These are phyloP conservation scores for Penicillium waksmanii DNA, from an alignment of 495 filamentous ascomycete genomes.

Conservation along the genomic window DNA sequence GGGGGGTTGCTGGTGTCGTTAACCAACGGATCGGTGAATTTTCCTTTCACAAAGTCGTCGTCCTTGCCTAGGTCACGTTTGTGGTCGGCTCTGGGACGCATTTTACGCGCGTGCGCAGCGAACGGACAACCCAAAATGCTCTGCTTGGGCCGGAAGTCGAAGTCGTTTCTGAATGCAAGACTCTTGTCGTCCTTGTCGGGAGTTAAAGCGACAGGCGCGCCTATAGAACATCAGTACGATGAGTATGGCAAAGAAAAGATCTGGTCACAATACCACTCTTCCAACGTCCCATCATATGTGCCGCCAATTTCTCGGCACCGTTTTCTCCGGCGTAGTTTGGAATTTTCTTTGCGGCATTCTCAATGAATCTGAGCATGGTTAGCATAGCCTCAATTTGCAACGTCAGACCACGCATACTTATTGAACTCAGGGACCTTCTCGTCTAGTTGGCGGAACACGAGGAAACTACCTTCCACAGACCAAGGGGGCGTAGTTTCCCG, in stretches of 20 bases:
- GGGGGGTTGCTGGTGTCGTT: slow-evolving; percentile 3
- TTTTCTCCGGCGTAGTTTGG: slow-evolving; percentile 7
- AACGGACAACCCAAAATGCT: slow-evolving; percentile 30
- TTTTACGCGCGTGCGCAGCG: slow-evolving; percentile 43
- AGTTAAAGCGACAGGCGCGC: slow-evolving; percentile 15
- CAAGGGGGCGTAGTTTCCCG: slow-evolving; percentile 23
- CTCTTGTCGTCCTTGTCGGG: slow-evolving; percentile 4
- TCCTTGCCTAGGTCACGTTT: slow-evolving; percentile 18
- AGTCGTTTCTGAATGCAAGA: slow-evolving; percentile 28
- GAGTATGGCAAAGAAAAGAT: neutral
- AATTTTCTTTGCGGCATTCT: slow-evolving; percentile 6
- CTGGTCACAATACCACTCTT: slow-evolving; percentile 31
- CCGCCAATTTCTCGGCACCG: slow-evolving; percentile 32
- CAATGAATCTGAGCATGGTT: slow-evolving; percentile 21
- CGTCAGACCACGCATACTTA: slow-evolving; percentile 14
- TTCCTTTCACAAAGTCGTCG: neutral
- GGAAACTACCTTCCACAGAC: slow-evolving; percentile 41
- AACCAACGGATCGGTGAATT: slow-evolving; percentile 6
- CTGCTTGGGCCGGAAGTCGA: slow-evolving; percentile 24
- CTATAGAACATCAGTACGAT: slow-evolving; percentile 6
- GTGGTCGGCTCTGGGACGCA: slow-evolving; percentile 31
- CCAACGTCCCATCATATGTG: slow-evolving; percentile 43
- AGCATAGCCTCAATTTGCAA: neutral
- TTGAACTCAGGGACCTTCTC: slow-evolving; percentile 38
- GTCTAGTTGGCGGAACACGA: slow-evolving; percentile 42